A percentile compares a stretch with the other conserved stretches of the same genome.
phyloP scores from a whole-genome alignment of 1,284 basidiomycete genomes.

The Uromyces viciae-fabae region DNA sequence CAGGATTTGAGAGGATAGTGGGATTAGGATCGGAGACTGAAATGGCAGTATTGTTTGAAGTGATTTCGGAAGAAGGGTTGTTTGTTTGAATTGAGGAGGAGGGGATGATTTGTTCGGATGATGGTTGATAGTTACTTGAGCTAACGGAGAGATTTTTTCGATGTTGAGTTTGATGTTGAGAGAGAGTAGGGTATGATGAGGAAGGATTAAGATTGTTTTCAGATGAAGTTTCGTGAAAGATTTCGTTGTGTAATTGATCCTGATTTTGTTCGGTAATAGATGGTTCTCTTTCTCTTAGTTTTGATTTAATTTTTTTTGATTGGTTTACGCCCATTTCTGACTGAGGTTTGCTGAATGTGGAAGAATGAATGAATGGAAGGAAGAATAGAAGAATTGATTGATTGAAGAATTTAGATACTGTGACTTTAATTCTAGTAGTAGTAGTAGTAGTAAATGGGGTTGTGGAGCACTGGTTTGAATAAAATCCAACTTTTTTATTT shows the following conservation, averaged over 20 bases:
- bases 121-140: background rate
- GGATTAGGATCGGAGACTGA: background rate
- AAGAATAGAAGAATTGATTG: too few species aligned
- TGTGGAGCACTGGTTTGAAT: too few species aligned
- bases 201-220: background rate
- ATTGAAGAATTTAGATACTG: too few species aligned
- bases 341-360: background rate
- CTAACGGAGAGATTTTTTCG: background rate
- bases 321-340: constrained; percentile 28
- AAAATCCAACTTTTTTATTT: too few species aligned
- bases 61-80: background rate
- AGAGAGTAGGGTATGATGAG: background rate
- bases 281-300: constrained; percentile 25
- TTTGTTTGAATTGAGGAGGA: background rate
- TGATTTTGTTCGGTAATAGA: background rate
- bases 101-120: too few species aligned
- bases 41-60: background rate
- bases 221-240: background rate
- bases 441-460: too few species aligned
- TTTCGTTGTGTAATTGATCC: background rate
- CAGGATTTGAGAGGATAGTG: background rate
- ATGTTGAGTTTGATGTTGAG: background rate
- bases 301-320: constrained; percentile 29
- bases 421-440: too few species aligned
- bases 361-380: background rate